Conservation (phyloP, 2,329 filamentous ascomycete genomes). For the Talaromyces sp. region DNA sequence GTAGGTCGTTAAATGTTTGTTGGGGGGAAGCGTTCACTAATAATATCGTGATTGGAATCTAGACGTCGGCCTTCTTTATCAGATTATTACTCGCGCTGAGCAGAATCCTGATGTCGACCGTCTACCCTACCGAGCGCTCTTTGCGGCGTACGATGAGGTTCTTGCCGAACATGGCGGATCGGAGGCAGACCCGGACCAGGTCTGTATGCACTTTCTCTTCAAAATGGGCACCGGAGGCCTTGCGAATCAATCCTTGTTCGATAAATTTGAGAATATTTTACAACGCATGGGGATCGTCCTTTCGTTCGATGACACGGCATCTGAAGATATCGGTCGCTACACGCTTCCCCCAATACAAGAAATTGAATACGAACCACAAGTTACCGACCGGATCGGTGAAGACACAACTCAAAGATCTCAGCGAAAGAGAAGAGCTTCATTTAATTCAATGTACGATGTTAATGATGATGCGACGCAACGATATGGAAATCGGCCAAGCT, state of each 20-base stretch:
- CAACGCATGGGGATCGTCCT: slow-evolving; percentile 68
- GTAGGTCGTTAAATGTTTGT: slow-evolving; percentile 34
- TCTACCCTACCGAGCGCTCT: slow-evolving; percentile 72
- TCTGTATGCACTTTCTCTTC: slow-evolving; percentile 75
- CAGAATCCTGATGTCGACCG: slow-evolving; percentile 61
- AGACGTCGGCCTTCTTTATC: slow-evolving; percentile 78
- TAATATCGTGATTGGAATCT: slow-evolving; percentile 2
- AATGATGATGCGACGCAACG: slow-evolving; percentile 51
- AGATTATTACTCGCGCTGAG: slow-evolving; percentile 71
- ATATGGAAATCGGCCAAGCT: slow-evolving; percentile 39
- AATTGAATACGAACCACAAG: slow-evolving; percentile 18
- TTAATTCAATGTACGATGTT: slow-evolving; percentile 52
- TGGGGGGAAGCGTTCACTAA: not conserved
- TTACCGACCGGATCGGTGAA: slow-evolving; percentile 24
- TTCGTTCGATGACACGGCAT: slow-evolving; percentile 53
- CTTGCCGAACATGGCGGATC: slow-evolving; percentile 64
- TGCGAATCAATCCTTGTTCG: slow-evolving; percentile 58
- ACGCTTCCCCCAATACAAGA: slow-evolving; percentile 25
- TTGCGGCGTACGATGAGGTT: slow-evolving; percentile 73
- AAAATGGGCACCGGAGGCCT: slow-evolving; percentile 64
- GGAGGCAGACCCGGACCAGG: slow-evolving; percentile 69
- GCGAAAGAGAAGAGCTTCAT: slow-evolving; percentile 50
- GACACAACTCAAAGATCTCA: slow-evolving; percentile 31
- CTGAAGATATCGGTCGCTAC: slow-evolving; percentile 33
- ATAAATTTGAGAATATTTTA: slow-evolving; percentile 68